Percentiles rank a stretch among this genome's conserved stretches.
Conservation (phyloP, 2,329 filamentous ascomycete species). For the Samsoniella hepiali region DNA sequence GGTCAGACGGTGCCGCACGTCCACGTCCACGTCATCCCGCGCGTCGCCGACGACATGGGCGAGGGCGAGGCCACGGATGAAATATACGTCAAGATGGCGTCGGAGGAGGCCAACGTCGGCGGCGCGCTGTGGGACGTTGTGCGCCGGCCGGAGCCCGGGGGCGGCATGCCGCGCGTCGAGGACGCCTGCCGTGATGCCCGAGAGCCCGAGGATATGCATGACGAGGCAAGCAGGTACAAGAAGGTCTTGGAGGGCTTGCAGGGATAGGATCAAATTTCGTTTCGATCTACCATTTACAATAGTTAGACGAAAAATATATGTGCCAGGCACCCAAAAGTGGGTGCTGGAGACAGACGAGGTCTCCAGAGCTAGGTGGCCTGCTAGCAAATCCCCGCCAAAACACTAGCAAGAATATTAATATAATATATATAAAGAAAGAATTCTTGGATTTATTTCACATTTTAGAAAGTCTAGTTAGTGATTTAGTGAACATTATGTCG, state of each 20-base stretch:
- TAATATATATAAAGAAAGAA: no score
- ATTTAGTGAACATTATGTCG: no score
- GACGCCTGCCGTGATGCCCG: constrained; percentile 66
- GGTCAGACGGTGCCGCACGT: constrained; percentile 94
- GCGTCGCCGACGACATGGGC: constrained; percentile 54
- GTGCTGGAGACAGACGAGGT: no score
- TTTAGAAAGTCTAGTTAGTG: no score
- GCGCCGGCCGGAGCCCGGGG: constrained; percentile 46
- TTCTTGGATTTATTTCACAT: no score
- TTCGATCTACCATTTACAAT: not conserved
- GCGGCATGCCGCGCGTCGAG: constrained; percentile 67
- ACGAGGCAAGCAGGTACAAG: constrained; percentile 69
- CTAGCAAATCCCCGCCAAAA: no score
- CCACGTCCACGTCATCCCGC: constrained; percentile 87
- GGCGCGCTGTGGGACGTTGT: constrained; percentile 59
- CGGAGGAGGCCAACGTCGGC: constrained; percentile 79
- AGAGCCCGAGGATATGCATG: constrained; percentile 70
- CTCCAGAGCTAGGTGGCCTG: no score
- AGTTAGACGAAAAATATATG: not conserved
- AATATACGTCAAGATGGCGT: constrained; percentile 80
- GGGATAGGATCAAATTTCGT: constrained; percentile 20
- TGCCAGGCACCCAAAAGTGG: no score
- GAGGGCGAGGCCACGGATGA: constrained; percentile 51
- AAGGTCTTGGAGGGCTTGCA: constrained; percentile 44
- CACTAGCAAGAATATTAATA: no score